These are phyloP conservation scores for Trichosporon sp. DNA, from an alignment of 1,284 basidiomycete genomes.

Conservation along the genomic window DNA sequence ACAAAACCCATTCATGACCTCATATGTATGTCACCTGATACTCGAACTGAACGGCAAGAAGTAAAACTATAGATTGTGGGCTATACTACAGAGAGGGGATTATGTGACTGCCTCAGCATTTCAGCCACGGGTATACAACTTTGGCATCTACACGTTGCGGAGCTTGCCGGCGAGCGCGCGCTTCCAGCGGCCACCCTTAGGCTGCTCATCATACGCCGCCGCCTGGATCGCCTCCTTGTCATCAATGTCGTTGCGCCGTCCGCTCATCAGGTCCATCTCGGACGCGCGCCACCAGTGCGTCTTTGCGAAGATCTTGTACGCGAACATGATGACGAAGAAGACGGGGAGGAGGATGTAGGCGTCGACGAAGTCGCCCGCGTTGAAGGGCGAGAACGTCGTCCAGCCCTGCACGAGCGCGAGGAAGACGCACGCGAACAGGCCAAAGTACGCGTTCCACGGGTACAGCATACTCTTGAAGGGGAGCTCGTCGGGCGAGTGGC, in stretches of 20 bases:
- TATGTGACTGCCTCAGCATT: background rate
- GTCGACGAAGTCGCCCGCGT: conserved; percentile 23
- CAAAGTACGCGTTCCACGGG: conserved; percentile 24
- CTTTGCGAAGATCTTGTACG: conserved; percentile 21
- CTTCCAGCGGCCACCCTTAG: background rate
- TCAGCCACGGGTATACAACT: background rate
- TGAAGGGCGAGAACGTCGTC: conserved; percentile 13
- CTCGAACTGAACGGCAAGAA: too few species aligned
- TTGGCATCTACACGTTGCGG: background rate
- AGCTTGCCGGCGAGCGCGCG: background rate
- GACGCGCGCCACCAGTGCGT: conserved; percentile 13
- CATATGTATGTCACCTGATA: too few species aligned
- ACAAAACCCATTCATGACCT: too few species aligned
- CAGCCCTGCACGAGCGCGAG: conserved; percentile 20
- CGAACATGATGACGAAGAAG: conserved; percentile 21
- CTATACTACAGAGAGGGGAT: background rate
- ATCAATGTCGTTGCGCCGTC: conserved; percentile 18
- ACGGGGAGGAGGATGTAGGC: conserved; percentile 25
- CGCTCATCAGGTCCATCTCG: conserved; percentile 21
- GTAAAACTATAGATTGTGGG: background rate
- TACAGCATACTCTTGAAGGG: conserved; percentile 40
- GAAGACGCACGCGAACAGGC: conserved; percentile 22
- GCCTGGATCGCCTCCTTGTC: background rate
- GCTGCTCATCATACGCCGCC: too few species aligned
- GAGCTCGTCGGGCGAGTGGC: conserved; percentile 47